These are phyloP conservation scores for Malus orientalis DNA, from an alignment of 306 rosid genomes.

Conservation along the genomic window DNA sequence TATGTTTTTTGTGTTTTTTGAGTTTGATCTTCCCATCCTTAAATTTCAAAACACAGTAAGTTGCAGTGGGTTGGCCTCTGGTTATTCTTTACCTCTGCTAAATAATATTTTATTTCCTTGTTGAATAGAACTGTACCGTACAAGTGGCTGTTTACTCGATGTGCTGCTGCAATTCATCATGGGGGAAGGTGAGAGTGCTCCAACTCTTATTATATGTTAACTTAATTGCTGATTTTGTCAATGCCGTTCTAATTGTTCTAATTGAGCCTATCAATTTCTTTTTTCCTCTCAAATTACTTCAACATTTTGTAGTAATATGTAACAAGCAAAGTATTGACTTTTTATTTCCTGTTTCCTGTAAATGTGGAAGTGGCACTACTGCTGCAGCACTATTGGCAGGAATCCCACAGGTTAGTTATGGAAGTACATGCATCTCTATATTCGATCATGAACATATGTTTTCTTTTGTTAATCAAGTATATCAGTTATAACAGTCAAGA, in stretches of 20 bases:
- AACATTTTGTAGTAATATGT: conserved; percentile 2
- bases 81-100: background rate
- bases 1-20: too few species aligned
- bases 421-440: background rate
- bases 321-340: conserved; percentile 8
- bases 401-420: conserved; percentile 65
- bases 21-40: background rate
- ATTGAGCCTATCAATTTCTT: background rate
- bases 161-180: conserved; percentile 71
- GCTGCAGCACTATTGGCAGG: conserved; percentile 76
- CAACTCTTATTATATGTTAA: background rate
- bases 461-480: background rate
- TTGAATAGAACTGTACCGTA: conserved; percentile 55
- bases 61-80: background rate
- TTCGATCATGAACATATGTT: background rate
- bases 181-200: conserved; percentile 68
- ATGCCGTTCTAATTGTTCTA: background rate
- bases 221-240: background rate
- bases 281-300: background rate
- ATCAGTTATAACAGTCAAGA: background rate
- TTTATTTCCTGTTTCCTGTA: conserved; percentile 11
- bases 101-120: background rate
- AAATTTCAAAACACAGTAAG: background rate
- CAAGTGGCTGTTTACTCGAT: conserved; percentile 60
- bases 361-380: conserved; percentile 60